Evolutionary conservation across 345 rosid genomes (phyloP).

Genomic region (Brassica nigra): DNA sequence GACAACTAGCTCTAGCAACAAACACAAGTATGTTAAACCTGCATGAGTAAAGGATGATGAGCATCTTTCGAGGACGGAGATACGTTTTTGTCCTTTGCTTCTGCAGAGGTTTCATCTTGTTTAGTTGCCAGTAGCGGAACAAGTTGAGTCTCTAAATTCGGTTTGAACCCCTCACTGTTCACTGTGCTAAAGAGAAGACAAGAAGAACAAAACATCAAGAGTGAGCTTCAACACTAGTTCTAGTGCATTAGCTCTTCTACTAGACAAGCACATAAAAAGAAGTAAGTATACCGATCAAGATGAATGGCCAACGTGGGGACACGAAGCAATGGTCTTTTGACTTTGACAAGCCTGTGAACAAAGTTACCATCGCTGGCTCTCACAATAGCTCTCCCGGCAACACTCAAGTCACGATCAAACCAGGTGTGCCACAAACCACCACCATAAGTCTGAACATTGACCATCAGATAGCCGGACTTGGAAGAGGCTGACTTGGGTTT

Average conservation of each 20-base stretch:
- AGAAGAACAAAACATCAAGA: constrained; percentile 28
- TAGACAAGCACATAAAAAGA: neutral
- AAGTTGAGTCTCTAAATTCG: constrained; percentile 87
- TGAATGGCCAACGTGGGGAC: constrained; percentile 92
- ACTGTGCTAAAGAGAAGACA: constrained; percentile 69
- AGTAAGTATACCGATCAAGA: constrained; percentile 62
- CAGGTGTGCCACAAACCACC: constrained; percentile 98
- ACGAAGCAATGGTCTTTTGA: constrained; percentile 77
- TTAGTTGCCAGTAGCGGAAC: constrained; percentile 73
- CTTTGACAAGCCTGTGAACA: constrained; percentile 80
- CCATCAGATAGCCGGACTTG: constrained; percentile 83
- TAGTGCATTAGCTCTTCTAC: neutral
- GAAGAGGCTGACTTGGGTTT: constrained; percentile 90
- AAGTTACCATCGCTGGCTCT: constrained; percentile 68
- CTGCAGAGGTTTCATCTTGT: constrained; percentile 53
- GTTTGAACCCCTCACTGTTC: constrained; percentile 90
- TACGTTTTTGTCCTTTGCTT: constrained; percentile 52
- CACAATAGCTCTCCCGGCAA: constrained; percentile 88
- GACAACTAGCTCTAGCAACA: neutral
- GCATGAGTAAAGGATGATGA: constrained; percentile 91
- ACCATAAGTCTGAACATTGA: constrained; percentile 94
- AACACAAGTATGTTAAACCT: constrained; percentile 46
- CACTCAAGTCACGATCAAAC: constrained; percentile 96
- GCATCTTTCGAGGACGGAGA: constrained; percentile 52
- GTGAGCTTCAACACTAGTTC: constrained; percentile 18